phyloP scores from a whole-genome alignment of 1,284 basidiomycete genomes.

The Rhodofomes roseus region DNA sequence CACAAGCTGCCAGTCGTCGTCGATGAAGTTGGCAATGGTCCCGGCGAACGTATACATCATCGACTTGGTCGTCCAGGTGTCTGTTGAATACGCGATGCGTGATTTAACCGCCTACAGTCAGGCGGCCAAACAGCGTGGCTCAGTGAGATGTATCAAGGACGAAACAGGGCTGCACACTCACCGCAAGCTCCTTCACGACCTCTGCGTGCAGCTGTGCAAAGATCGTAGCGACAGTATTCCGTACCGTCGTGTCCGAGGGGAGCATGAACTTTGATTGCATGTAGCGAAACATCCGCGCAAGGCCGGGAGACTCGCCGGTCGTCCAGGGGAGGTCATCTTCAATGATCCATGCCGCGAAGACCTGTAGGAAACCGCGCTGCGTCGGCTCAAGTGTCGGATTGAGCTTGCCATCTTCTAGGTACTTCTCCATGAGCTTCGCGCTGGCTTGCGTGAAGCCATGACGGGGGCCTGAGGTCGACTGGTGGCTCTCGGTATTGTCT shows the following conservation, averaged over 20 bases:
- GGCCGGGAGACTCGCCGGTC: conserved; percentile 11
- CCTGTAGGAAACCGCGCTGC: conserved; percentile 9
- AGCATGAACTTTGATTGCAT: conserved; percentile 5
- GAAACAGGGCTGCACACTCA: conserved; percentile 6
- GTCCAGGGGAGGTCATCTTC: conserved; percentile 17
- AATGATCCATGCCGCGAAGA: conserved; percentile 17
- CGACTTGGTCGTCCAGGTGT: conserved; percentile 18
- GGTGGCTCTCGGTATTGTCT: no score
- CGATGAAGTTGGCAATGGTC: conserved; percentile 13
- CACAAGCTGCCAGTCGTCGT: conserved; percentile 18
- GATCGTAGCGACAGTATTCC: conserved; percentile 5
- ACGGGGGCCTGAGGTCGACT: not conserved
- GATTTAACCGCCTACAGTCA: conserved; percentile 14
- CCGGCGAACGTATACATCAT: conserved; percentile 20
- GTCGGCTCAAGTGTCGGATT: not conserved
- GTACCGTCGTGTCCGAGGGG: conserved; percentile 12
- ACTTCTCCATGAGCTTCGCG: not conserved
- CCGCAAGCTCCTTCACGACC: conserved; percentile 10
- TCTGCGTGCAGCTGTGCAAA: not conserved
- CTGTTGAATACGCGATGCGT: conserved; percentile 15
- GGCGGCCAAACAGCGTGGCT: no score
- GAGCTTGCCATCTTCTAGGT: not conserved
- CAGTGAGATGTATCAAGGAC: no score
- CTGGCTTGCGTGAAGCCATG: not conserved
- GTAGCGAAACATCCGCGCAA: conserved; percentile 12